Evolutionary conservation across 768 basidiomycete genomes (phyloP).

Genomic region (Pulveroboletus sp.): DNA sequence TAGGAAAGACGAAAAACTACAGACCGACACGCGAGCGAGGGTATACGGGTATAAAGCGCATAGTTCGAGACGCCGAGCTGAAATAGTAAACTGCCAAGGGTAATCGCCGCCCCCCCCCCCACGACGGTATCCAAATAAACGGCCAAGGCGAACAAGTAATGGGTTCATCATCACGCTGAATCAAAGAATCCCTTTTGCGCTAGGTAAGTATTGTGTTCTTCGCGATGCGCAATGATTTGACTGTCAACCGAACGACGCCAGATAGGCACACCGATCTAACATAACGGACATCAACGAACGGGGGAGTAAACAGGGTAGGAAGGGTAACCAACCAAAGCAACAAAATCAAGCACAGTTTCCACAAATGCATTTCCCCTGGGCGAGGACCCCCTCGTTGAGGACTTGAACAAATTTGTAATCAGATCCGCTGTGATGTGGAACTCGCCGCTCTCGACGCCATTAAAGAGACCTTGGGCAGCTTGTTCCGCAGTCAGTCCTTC

Average conservation of each 20-base stretch:
- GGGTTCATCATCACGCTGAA: slow-evolving; percentile 1
- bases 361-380: slow-evolving; percentile 59
- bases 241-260: slow-evolving; percentile 53
- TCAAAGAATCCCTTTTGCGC: slow-evolving; percentile 42
- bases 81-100: no score
- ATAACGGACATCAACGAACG: background rate
- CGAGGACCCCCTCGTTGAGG: slow-evolving; percentile 57
- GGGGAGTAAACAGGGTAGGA: background rate
- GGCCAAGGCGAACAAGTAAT: no score
- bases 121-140: no score
- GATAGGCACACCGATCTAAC: slow-evolving; percentile 49
- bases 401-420: slow-evolving; percentile 63
- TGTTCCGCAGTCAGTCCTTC: slow-evolving; percentile 59
- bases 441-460: slow-evolving; percentile 69
- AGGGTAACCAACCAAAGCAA: slow-evolving; percentile 41
- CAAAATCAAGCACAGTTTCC: slow-evolving; percentile 44
- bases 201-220: slow-evolving; percentile 49
- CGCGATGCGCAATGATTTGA: slow-evolving; percentile 41
- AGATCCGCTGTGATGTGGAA: slow-evolving; percentile 77
- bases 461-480: slow-evolving; percentile 57
- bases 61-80: no score
- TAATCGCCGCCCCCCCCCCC: no score
- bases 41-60: no score
- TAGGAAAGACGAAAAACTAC: no score
- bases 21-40: no score